A percentile compares a stretch with the other conserved stretches of the same genome.
These are phyloP conservation scores for Ananas comosus DNA, from an alignment of 176 grass and related monocot species.

Conservation along the genomic window DNA sequence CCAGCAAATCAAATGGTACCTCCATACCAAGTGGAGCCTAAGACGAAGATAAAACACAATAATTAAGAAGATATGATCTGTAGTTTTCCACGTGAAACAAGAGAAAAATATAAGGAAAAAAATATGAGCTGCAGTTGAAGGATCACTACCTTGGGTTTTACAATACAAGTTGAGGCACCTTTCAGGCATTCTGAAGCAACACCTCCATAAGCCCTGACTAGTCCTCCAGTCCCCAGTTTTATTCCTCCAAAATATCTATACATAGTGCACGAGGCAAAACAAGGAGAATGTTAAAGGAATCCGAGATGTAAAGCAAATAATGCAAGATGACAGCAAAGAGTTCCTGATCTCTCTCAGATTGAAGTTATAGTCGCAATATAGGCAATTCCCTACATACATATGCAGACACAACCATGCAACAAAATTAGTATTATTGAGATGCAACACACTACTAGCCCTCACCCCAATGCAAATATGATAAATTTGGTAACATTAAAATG, in stretches of 20 bases:
- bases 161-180: constrained; percentile 63
- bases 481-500: not conserved
- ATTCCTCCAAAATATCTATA: constrained; percentile 91
- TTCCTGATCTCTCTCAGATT: not conserved
- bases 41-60: constrained; percentile 14
- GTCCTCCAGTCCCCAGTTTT: constrained; percentile 79
- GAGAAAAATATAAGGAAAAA: constrained; percentile 22
- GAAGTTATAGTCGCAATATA: not conserved
- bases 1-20: constrained; percentile 87
- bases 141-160: constrained; percentile 72
- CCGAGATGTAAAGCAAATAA: not conserved
- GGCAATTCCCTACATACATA: not conserved
- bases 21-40: constrained; percentile 78
- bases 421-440: not conserved
- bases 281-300: not conserved
- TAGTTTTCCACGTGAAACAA: not conserved
- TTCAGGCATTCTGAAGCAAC: constrained; percentile 87
- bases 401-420: not conserved
- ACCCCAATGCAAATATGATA: not conserved
- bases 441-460: not conserved
- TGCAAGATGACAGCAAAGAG: not conserved
- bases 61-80: constrained; percentile 2
- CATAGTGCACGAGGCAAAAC: constrained; percentile 2
- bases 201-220: constrained; percentile 89
- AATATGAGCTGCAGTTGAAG: not conserved